Evolutionary conservation across 164 flowering plant genomes (phyloP), one percentile per base, ranked within the genome.

Genomic region (Dillenia suffruticosa): DNA sequence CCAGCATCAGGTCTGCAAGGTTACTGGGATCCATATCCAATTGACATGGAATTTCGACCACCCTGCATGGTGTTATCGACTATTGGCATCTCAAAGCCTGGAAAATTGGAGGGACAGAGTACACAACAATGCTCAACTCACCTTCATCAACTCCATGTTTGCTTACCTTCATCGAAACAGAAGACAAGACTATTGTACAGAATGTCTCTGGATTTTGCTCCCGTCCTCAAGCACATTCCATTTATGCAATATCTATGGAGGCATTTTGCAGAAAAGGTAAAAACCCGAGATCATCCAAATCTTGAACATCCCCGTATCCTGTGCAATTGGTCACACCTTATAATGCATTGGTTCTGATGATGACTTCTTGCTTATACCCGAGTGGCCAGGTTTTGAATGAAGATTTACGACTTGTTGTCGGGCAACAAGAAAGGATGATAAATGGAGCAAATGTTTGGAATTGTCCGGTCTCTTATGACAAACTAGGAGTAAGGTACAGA

Each of bases 11-110:
- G 98, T 62, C 87, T 93, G 54, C 89, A 93, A 89, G 98, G 98
- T 56, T 90, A 87, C 65, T 93, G 98, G 98, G 98, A 90, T 49
- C 98, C 98, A 1, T 93, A 93, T 64, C 98, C 98, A 9, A 93
- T 93, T 59, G 98, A 93, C 60, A 93, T 89, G 97, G 98, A 93
- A 69, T 93, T 93, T 70, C 72, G 78, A 64, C 98, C 98, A n/a
- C 98, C 98, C 51, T 93, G 98, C 69, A 90, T 93, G 73, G 98
- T 93, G 53, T 77, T 93, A 32, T 93, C 98, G 22, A 93, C 98
- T 8, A 90, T 90, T 47, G 98, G 98, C 43, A 90, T 93, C 67
- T 93, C 98, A 24, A 93, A 93, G 71, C 98, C 98, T 0, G 98
- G 98, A 63, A 87, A 88, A 79, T 72, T 93, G 63, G 90, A 90